Base-by-base conservation (phyloP, 441 rosid genomes). In the Erodium texanum region DNA sequence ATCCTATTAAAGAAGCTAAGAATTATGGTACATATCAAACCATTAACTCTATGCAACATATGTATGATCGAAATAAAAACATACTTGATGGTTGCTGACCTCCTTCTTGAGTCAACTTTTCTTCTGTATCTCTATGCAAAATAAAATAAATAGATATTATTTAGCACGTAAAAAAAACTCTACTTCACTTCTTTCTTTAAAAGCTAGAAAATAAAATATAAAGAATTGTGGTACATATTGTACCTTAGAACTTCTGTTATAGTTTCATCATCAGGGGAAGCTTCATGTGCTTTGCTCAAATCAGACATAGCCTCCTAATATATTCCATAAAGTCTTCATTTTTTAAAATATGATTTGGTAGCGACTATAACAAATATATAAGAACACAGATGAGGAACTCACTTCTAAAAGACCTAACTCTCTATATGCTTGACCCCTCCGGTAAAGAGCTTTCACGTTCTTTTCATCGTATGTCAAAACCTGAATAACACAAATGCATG, bases 341-440 rank as follows among this genome's bases (percentile, higher is more conserved):
- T 7, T 36, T 54, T 11, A 7, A 70, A 68, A 48, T 22, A 68
- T 14, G 70, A 65, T 10, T 71, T 22, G 62, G 65, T 59, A 76
- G 4, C 29, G 77, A 71, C 59, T 22, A 14, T 19, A 24, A 45
- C 16, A 66, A 66, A 43, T 19, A 68, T 54, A 73, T 20, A 64
- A 27, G 23, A 27, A 41, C 5, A 61, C 20, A 45, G 15, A 65
- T 71, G 61, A 77, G 45, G 45, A 38, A 83, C 99, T 84, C 80
- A 91, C 99, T 77, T 84, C 85, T 71, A 91, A 70, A 50, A 62
- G 84, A 38, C 89, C 91, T 3, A 91, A 48, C 80, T 89, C 92
- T 81, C 82, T 89, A 76, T 86, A 87, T 38, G 99, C 97, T 82
- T 87, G 96, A 76, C 99, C 99, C 80, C 96, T 92, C 65, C 99